phyloP scores from a whole-genome alignment of 768 basidiomycete genomes.

The Tulasnella sp. region DNA sequence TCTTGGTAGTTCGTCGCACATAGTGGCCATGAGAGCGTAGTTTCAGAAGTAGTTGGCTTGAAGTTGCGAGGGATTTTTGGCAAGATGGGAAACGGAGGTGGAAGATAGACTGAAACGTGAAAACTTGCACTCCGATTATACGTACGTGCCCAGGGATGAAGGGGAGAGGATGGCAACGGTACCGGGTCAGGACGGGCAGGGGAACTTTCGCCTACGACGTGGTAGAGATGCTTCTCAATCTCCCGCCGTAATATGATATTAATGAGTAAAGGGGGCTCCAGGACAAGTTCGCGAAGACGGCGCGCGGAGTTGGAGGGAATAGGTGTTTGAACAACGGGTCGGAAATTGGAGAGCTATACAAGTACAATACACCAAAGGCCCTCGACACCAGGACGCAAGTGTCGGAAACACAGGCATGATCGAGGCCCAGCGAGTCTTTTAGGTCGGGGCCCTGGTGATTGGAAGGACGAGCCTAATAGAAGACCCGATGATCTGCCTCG shows the following conservation, averaged over 20 bases:
- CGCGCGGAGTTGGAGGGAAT: not conserved
- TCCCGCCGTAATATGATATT: no score
- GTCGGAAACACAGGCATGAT: not conserved
- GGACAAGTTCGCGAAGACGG: not conserved
- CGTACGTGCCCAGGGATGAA: not conserved
- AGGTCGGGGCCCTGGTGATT: not conserved
- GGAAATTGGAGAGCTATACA: not conserved
- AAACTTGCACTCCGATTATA: not conserved
- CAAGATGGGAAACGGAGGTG: not conserved
- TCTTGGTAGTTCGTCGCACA: conserved; percentile 4
- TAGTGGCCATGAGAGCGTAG: not conserved
- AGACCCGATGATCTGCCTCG: conserved; percentile 12
- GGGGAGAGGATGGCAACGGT: not conserved
- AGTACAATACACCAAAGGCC: no score
- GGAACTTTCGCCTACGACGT: conserved; percentile 2
- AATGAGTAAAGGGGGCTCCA: no score
- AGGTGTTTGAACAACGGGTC: not conserved
- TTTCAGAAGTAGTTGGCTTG: not conserved
- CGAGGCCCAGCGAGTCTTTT: not conserved
- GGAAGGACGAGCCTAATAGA: not conserved
- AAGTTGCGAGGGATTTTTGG: not conserved
- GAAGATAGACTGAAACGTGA: no score
- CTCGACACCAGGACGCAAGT: not conserved
- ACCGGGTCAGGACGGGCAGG: not conserved
- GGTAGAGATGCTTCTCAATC: not conserved